Base-by-base conservation (phyloP, 2,329 filamentous ascomycete genomes). In the Chaetomium sp. region DNA sequence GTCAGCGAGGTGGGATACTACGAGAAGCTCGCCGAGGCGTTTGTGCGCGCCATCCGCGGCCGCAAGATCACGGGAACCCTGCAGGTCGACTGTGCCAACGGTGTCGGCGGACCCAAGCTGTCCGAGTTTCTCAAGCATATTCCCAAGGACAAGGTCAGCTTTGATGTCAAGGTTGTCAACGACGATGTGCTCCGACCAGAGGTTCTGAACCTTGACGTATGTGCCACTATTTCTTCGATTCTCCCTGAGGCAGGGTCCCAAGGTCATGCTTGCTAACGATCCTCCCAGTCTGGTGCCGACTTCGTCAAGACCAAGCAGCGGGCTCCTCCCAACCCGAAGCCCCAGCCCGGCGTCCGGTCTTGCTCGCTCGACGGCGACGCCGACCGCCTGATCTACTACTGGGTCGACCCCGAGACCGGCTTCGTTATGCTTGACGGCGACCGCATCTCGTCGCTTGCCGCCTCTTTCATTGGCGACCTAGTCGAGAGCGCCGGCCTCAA, bases 271-370 rank as follows among this genome's bases (percentile, higher is more conserved):
- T 36, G 52, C 64, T 65, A 19, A 57, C 46, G 10, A 33, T 53
- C 50, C 5, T 60, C 57, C 33, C 65, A 95, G 84, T 95, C 89
- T 68, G 94, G 94, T 71, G 94, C 94, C 68, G 94, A 99, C 73
- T 97, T 84, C 65, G 94, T 99, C 72, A 99, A 99, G 78, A 97
- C 94, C 14, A 90, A 90, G 74, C 94, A 99, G 76, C 85, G 91
- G 61, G 88, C 90, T 57, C 94, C 94, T 51, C 88, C 88, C 43
- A 86, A 77, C 35, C 92, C 90, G 53, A 90, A 91, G 70, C 88
- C 88, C 44, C 79, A 83, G 36, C 79, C 84, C 1, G 84, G 87
- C 54, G 86, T 87, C 61, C 87, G 94, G 57, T 92, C 85, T 78
- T 92, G 89, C 71, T 96, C 92, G 7, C 81, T 96, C 55, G 94